These are phyloP conservation scores for Bonia amplexicaulis DNA, from an alignment of 176 grass and related monocot species.

Conservation along the genomic window DNA sequence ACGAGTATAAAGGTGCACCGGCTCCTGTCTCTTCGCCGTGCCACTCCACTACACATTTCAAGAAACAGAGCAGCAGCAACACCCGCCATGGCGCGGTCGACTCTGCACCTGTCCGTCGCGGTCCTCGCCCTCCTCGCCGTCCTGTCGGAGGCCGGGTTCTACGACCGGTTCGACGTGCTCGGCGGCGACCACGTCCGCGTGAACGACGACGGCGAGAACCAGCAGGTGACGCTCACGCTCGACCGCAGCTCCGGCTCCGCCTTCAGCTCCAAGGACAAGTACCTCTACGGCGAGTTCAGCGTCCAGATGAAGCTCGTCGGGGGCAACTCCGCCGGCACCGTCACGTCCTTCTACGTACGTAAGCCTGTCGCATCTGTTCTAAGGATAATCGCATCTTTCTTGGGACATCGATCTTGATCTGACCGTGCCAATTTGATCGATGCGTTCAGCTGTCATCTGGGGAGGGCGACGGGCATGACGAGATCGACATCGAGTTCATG, in stretches of 20 bases:
- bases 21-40: neutral
- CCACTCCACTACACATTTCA: neutral
- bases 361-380: neutral
- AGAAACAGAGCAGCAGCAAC: neutral
- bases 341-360: constrained; percentile 48
- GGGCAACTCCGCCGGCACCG: constrained; percentile 46
- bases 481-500: constrained; percentile 67
- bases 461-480: constrained; percentile 26
- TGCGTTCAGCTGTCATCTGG: constrained; percentile 26
- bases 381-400: neutral
- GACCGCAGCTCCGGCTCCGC: constrained; percentile 17
- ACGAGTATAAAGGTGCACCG: constrained; percentile 5
- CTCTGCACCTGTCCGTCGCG: neutral
- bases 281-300: constrained; percentile 47
- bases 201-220: constrained; percentile 11
- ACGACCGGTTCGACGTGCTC: constrained; percentile 19
- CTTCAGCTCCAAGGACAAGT: constrained; percentile 29
- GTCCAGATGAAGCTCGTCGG: constrained; percentile 46
- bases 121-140: neutral
- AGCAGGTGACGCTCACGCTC: constrained; percentile 20
- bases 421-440: neutral
- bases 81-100: neutral
- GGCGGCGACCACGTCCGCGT: constrained; percentile 22
- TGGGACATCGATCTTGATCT: neutral
- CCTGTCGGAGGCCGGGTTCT: constrained; percentile 2